Base-by-base conservation (phyloP, 352 stramenopile genomes). In the Phytopythium kandeliae region DNA sequence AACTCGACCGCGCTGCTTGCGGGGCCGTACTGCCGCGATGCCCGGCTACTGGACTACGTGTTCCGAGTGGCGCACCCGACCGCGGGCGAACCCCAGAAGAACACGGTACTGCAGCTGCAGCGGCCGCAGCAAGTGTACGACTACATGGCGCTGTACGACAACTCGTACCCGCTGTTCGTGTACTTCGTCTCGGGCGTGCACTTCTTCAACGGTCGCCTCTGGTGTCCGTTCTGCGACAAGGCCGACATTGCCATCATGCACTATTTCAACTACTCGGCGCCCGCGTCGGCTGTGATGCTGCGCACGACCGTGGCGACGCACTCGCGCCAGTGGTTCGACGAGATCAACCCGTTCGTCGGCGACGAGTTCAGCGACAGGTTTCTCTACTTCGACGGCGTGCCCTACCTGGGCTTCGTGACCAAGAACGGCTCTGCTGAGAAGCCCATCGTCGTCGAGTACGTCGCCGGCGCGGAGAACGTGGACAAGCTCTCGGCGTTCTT, bases 171-270 rank as follows among this genome's bases (percentile, higher is more conserved):
- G 53, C 65, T 92, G 10, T 92, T 75, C 44, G 61, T 92, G 51
- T 88, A 74, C 54, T 90, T 90, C 55, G 58, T 88, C 17, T 92
- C 81, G 40, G 81, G 76, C 30, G 62, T 78, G 15, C 75, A 92
- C 54, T 45, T 58, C 43, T 88, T 89, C 61, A 92, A 89, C 53
- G 81, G 77, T 22, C 77, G 81, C 0, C 65, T 90, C n/a, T 92
- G 81, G 81, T 92, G 81, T 49, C 78, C 71, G 49, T 90, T 85
- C 54, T 92, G 81, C 55, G 81, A 92, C 55, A 77, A 76, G 34
- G 72, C 76, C 3, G 71, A 90, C 40, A 49, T 92, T n/a, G 67
- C 76, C 5, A 65, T 82, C 38, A 79, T 81, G 54, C 74, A 90
- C 61, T 90, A 86, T 50, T 92, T 77, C 61, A 88, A 90, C 55